Evolutionary conservation across 2,329 filamentous ascomycete species (phyloP), one percentile per base, ranked within the genome.

Genomic region (Paecilomyces fulvus): DNA sequence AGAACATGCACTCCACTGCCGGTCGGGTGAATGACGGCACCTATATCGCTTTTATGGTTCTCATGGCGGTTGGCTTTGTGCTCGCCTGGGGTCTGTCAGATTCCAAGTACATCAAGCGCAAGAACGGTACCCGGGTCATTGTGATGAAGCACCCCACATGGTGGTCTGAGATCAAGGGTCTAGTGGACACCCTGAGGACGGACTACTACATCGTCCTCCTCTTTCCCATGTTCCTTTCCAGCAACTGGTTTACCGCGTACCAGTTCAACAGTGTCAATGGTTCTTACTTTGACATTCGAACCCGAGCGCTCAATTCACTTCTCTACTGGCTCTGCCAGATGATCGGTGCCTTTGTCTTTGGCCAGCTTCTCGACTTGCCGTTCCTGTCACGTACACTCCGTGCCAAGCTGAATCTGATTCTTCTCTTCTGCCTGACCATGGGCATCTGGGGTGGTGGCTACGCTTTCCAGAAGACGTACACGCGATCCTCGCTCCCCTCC

Each of bases 121-220:
- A 81, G 37, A 90, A 96, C 68, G 89, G 90, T 57, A 87, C 87
- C 57, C 82, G 84, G 58, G 85, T 95, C 67, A 90, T 95, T 60
- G 74, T 92, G 60, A 95, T 92, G 88, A 92, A 94, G 78, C 89
- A 95, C 73, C 91, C 91, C 3, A 89, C 88, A 53, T 95, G 89
- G 88, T 83, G 83, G 66, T 86, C 88, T 2, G 91, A 96, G 74
- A 73, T 95, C 59, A 61, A 81, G 17, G 91, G 91, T 55, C 82
- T 96, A 2, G 87, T 80, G 71, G 81, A 94, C 70, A 90, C 88
- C 0, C 74, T 95, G 56, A 74, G 76, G 53, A 79, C 79, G 30
- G 87, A 94, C 63, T 84, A 84, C 5, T 92, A 86, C 74, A 86
- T 94, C 64, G 60, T 92, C 55, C 72, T 86, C 17, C 80, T 92